These are phyloP conservation scores for Stemphylium lycopersici DNA, from an alignment of 2,329 filamentous ascomycete genomes.

Conservation along the genomic window DNA sequence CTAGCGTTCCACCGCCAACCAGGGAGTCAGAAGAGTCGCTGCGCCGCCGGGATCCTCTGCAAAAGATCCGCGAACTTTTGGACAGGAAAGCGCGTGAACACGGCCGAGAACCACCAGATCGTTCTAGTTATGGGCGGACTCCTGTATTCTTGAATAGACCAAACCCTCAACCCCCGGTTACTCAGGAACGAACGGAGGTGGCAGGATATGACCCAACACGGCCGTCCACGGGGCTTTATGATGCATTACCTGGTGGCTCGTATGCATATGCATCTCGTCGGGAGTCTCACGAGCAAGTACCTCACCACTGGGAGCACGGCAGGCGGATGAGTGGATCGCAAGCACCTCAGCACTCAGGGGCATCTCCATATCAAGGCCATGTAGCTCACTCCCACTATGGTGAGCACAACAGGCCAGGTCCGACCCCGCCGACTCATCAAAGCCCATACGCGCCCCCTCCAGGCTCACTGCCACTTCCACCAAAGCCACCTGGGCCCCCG, in stretches of 20 bases:
- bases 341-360: conserved; percentile 26
- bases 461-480: conserved; percentile 30
- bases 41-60: conserved; percentile 34
- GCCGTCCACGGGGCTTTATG: conserved; percentile 31
- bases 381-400: conserved; percentile 32
- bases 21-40: conserved; percentile 32
- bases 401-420: conserved; percentile 28
- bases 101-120: conserved; percentile 25
- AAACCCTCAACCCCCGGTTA: not conserved
- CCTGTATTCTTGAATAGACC: conserved; percentile 1
- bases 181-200: conserved; percentile 28
- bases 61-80: conserved; percentile 34
- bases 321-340: conserved; percentile 40
- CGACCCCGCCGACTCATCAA: conserved; percentile 34
- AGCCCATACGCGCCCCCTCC: conserved; percentile 40
- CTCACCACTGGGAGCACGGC: conserved; percentile 34
- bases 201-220: conserved; percentile 33
- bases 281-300: conserved; percentile 32
- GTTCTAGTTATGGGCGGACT: conserved; percentile 18
- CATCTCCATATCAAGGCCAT: conserved; percentile 33
- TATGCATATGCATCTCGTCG: conserved; percentile 30
- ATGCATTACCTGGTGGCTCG: conserved; percentile 25
- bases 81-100: conserved; percentile 33
- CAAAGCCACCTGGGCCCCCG: conserved; percentile 39
- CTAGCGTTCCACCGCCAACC: conserved; percentile 18